A percentile compares a stretch with the other conserved stretches of the same genome.
These are phyloP conservation scores for Spongospora subterranea DNA, from an alignment of 208 protist genomes.

Conservation along the genomic window DNA sequence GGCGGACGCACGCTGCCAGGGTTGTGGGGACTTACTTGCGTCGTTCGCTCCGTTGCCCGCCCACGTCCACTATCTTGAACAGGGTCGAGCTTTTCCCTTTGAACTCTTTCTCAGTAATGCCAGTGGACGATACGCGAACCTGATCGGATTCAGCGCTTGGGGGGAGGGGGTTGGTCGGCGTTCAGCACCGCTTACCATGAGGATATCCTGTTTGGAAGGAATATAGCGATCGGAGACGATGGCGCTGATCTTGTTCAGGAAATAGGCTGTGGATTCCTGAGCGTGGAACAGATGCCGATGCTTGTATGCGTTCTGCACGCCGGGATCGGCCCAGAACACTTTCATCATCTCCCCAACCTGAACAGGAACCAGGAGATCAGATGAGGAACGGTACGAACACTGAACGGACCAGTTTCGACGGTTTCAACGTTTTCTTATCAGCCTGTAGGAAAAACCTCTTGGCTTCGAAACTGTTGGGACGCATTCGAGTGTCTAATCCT, in stretches of 20 bases:
- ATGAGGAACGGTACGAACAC: no score
- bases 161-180: background rate
- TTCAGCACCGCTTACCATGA: background rate
- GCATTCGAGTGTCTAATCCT: background rate
- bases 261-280: slow-evolving; percentile 34
- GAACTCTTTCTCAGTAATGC: slow-evolving; percentile 53
- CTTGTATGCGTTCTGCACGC: slow-evolving; percentile 32
- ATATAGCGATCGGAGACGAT: slow-evolving; percentile 43
- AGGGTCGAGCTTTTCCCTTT: background rate
- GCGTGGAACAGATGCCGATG: background rate
- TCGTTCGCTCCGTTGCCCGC: slow-evolving; percentile 66
- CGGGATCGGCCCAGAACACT: slow-evolving; percentile 46
- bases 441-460: slow-evolving; percentile 2
- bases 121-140: background rate
- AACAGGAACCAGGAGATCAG: no score
- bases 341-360: background rate
- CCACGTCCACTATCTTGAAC: slow-evolving; percentile 65
- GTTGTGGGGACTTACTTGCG: slow-evolving; percentile 60
- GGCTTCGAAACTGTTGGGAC: background rate
- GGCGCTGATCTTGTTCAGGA: slow-evolving; percentile 56
- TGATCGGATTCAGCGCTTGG: background rate
- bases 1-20: no score
- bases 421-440: background rate
- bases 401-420: no score
- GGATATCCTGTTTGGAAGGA: slow-evolving; percentile 49